Evolutionary conservation across 2,329 filamentous ascomycete species (phyloP).

Genomic region (Pseudogymnoascus sp.): DNA sequence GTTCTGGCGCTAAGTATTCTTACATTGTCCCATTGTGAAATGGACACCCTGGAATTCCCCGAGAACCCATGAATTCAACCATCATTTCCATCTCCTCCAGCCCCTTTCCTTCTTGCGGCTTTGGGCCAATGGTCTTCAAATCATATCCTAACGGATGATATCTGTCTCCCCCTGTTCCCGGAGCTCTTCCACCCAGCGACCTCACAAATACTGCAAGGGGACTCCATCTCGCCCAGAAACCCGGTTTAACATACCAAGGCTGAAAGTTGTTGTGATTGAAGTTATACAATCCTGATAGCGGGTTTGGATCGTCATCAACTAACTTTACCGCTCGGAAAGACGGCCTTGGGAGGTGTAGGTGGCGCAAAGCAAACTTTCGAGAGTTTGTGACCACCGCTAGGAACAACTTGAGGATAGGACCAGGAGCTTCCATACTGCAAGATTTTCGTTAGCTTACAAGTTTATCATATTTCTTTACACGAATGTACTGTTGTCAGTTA

Average conservation of each 20-base stretch:
- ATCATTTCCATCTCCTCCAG: slow-evolving; percentile 12
- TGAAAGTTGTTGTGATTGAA: slow-evolving; percentile 11
- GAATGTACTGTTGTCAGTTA: background rate
- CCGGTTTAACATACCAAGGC: slow-evolving; percentile 16
- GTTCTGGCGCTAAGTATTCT: too few relatives aligned
- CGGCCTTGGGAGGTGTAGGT: slow-evolving; percentile 12
- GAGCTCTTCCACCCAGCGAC: slow-evolving; percentile 13
- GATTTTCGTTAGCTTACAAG: slow-evolving; percentile 1
- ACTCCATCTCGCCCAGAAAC: slow-evolving; percentile 13
- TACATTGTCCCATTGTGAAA: background rate
- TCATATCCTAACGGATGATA: slow-evolving; percentile 14
- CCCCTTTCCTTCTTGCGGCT: slow-evolving; percentile 15
- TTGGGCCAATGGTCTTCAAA: slow-evolving; percentile 15
- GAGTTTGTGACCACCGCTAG: slow-evolving; percentile 4
- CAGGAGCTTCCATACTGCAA: slow-evolving; percentile 14
- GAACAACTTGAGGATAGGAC: slow-evolving; percentile 9
- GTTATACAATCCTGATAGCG: slow-evolving; percentile 15
- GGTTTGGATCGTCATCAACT: slow-evolving; percentile 14
- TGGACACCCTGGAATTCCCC: slow-evolving; percentile 4
- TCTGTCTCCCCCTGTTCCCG: slow-evolving; percentile 12
- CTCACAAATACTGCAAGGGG: slow-evolving; percentile 10
- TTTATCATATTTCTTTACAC: background rate
- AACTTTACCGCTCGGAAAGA: slow-evolving; percentile 12
- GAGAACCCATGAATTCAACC: slow-evolving; percentile 13
- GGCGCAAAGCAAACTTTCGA: slow-evolving; percentile 13